These are phyloP conservation scores for Sclerotinia borealis DNA, from an alignment of 2,329 filamentous ascomycete genomes.

Conservation along the genomic window DNA sequence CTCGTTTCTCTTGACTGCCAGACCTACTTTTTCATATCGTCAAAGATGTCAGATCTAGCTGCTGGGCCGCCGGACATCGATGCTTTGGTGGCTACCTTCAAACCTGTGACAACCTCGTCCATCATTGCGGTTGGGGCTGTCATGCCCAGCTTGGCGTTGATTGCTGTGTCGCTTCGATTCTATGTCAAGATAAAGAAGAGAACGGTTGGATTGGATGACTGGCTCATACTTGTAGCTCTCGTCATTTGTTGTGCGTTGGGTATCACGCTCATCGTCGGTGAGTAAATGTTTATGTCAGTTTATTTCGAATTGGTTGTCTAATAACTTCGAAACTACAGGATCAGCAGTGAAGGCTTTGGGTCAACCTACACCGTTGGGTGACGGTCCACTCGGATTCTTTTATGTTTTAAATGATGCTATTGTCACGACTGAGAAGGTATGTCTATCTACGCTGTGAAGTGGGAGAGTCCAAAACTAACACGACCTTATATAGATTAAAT, in stretches of 20 bases:
- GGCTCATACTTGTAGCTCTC: background rate
- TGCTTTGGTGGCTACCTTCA: background rate
- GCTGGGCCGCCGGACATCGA: background rate
- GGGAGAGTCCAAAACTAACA: background rate
- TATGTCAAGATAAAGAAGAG: background rate
- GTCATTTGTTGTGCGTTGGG: background rate
- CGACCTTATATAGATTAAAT: background rate
- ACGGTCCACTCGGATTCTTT: background rate
- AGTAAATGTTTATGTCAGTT: background rate
- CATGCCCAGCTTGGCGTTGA: background rate
- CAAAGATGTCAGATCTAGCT: background rate
- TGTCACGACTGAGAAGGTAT: background rate
- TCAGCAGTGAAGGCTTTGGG: background rate
- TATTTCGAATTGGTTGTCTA: background rate
- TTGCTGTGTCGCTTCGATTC: background rate
- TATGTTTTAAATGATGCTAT: background rate
- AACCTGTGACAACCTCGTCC: background rate
- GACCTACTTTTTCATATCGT: background rate
- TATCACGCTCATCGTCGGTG: background rate
- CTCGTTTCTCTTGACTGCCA: background rate
- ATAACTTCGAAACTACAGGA: background rate
- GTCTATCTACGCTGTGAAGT: background rate
- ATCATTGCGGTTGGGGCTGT: background rate
- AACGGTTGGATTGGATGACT: too few relatives aligned
- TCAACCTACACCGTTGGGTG: background rate